Evolutionary conservation across 2,329 filamentous ascomycete species (phyloP).

Genomic region (Apiospora arundinis): DNA sequence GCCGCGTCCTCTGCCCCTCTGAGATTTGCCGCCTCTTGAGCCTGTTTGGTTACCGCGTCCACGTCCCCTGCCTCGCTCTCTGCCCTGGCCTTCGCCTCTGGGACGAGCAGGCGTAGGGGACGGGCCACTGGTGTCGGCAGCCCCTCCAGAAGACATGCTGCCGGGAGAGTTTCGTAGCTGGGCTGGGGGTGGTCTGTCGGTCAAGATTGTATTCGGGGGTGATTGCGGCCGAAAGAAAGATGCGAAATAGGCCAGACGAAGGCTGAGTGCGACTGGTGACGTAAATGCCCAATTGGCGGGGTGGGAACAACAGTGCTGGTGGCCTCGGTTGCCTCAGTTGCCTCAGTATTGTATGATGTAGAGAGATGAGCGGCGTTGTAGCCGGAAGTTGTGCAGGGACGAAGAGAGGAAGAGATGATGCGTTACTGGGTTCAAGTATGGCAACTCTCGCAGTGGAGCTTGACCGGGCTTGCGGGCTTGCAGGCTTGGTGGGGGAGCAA

Average conservation of each 20-base stretch:
- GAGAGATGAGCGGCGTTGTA: neutral
- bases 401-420: neutral
- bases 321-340: neutral
- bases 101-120: neutral
- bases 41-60: neutral
- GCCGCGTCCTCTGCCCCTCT: constrained; percentile 11
- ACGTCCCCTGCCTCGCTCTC: constrained; percentile 2
- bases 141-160: constrained; percentile 5
- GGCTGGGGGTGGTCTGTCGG: neutral
- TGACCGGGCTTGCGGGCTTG: neutral
- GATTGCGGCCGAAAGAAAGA: neutral
- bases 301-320: neutral
- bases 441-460: constrained; percentile 1
- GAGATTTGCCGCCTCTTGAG: neutral
- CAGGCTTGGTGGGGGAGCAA: no score
- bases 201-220: neutral
- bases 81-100: constrained; percentile 19
- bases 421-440: neutral
- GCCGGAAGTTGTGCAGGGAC: neutral
- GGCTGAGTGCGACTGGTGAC: neutral
- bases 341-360: no score
- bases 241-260: neutral
- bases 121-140: neutral
- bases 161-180: neutral
- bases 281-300: constrained; percentile 1